Base-by-base conservation (phyloP, 768 basidiomycete species). In the Candolleomyces efflorescens region DNA sequence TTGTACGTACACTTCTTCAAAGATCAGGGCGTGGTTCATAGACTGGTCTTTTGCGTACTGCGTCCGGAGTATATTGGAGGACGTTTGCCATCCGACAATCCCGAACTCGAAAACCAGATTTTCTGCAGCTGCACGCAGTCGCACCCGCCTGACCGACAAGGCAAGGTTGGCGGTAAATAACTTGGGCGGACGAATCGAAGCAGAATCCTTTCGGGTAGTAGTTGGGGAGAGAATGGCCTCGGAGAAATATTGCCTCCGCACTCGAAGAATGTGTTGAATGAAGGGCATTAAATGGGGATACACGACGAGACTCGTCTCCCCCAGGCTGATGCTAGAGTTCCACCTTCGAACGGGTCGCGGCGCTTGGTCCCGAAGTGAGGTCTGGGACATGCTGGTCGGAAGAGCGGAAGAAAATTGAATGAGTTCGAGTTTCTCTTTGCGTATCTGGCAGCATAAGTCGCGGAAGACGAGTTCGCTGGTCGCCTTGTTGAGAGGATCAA, bases 51-150 rank as follows among this genome's bases (percentile, higher is more conserved):
- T 61, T 41, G 66, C 67, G 57, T 63, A 60, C 50, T 69, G 64
- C 51, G 62, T 60, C 60, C 60, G 58, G 43, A 73, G 67, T 20
- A 81, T 59, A 13, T 69, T 55, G 15, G 72, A 75, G 5, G 77
- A 76, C 10, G 70, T 67, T 53, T 74, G 76, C 10, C 81, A 58
- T 12, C 68, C 69, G 2, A 75, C 69, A 23, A 81, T 64, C 15
- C 79, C 80, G 55, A 86, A 77, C 53, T 87, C 89, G 55, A 89
- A 79, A 17, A 82, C 73, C 26, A 92, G 74, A 63, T 85, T 90
- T 64, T 87, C 86, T 6, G 89, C 87, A 5, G 82, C 84, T 7
- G 87, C 87, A 55, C 79, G 81, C n/a, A 89, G 64, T 24, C 75
- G 76, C 44, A 87, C 61, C 7, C 67, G 73, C 6, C 70, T 73